A percentile compares a stretch with the other conserved stretches of the same genome.
Evolutionary conservation across 2,329 filamentous ascomycete species (phyloP).

Genomic region (Aspergillus amoenus): DNA sequence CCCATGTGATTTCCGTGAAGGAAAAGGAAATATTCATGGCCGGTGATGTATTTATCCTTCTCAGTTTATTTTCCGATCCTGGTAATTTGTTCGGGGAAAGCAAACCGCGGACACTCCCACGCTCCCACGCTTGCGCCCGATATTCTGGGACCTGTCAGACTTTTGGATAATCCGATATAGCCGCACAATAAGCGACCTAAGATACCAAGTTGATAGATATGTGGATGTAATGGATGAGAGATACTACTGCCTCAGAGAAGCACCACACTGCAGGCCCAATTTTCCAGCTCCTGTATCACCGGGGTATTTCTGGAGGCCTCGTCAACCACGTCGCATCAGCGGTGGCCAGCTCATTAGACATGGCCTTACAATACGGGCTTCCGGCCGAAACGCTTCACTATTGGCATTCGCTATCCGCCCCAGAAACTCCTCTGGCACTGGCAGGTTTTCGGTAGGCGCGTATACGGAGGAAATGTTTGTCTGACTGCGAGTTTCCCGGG

Average conservation of each 20-base stretch:
- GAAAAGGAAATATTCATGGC: neutral
- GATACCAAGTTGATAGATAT: neutral
- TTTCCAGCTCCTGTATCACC: neutral
- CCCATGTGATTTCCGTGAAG: neutral
- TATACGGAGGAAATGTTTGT: neutral
- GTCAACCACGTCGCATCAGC: neutral
- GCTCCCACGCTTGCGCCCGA: conserved; percentile 17
- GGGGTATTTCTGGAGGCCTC: neutral
- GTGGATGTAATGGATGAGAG: neutral
- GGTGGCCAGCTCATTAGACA: neutral
- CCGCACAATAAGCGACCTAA: neutral
- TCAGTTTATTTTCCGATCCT: neutral
- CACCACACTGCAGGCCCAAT: neutral
- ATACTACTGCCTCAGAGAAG: neutral
- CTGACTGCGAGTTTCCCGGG: neutral
- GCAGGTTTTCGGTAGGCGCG: neutral
- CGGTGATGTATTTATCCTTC: neutral
- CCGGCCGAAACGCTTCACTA: neutral
- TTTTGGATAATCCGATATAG: conserved; percentile 1
- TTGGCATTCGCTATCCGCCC: neutral
- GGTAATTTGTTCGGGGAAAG: neutral
- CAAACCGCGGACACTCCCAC: neutral
- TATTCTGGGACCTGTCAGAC: conserved; percentile 12
- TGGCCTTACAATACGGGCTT: neutral
- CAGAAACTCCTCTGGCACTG: neutral